These are phyloP conservation scores for Dryadomyces quercivorus DNA, from an alignment of 2,329 filamentous ascomycete species.

Conservation along the genomic window DNA sequence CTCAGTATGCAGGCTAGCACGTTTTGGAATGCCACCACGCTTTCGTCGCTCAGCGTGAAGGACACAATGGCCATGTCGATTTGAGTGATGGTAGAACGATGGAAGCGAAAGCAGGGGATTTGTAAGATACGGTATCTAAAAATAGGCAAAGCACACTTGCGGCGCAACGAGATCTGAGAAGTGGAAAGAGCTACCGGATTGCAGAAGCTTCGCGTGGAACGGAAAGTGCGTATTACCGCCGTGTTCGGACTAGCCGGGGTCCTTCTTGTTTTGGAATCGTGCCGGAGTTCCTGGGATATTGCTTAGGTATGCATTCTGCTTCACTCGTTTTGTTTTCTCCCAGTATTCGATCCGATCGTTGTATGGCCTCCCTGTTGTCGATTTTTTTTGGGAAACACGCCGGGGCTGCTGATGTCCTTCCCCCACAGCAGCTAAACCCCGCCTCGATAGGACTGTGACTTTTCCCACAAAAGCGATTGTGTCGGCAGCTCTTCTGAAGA, in stretches of 20 bases:
- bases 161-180: not conserved
- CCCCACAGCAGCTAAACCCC: not conserved
- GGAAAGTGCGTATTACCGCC: not conserved
- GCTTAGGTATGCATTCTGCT: not conserved
- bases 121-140: not conserved
- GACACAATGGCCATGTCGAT: slow-evolving; percentile 47
- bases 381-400: not conserved
- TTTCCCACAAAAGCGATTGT: not conserved
- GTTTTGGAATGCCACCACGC: slow-evolving; percentile 58
- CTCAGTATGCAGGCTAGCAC: slow-evolving; percentile 62
- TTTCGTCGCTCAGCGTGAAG: slow-evolving; percentile 64
- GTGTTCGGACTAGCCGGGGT: not conserved
- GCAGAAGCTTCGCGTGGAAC: not conserved
- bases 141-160: not conserved
- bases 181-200: not conserved
- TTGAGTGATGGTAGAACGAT: not conserved
- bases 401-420: not conserved
- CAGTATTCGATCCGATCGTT: not conserved
- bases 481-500: not conserved
- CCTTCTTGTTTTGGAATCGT: not conserved
- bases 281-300: not conserved
- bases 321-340: not conserved
- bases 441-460: not conserved
- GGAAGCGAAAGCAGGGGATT: not conserved
- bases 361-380: too few relatives aligned